Base-by-base conservation (phyloP, 2,329 filamentous ascomycete genomes). In the Cordyceps pruinosa region DNA sequence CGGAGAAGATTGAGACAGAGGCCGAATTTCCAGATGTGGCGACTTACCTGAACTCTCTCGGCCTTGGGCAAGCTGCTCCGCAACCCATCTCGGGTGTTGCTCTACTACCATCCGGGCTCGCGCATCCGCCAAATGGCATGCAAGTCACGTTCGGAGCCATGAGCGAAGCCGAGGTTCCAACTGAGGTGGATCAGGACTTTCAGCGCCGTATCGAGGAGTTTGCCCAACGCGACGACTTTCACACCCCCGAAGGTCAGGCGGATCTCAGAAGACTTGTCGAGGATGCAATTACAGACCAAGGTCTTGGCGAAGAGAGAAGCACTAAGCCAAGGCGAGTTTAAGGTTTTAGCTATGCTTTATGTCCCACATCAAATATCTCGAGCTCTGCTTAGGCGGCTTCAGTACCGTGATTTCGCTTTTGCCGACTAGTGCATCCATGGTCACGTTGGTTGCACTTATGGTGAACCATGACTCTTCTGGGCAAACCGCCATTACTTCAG, bases 201-300 rank as follows among this genome's bases (percentile, higher is more conserved):
- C 84, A 87, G 67, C 79, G 87, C 63, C 81, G 89, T 54, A 97
- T 99, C 67, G 91, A 97, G 66, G 88, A 96, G 71, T 74, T 99
- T 59, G 92, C 94, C 2, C 81, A 86, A 35, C 80, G 90, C 41
- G 85, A 88, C 25, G 91, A 97, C 67, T 96, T 97, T 66, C 79
- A 93, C 64, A 87, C 85, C 5, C 85, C 89, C 55, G 84, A 87
- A 59, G 89, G 88, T 4, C 94, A 99, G 72, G 81, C 80, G 23
- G 85, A 92, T 67, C 73, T 99, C 66, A 82, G 91, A 59, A 80
- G 83, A 62, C 75, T 99, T 59, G 85, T 99, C 6, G 82, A 87
- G 62, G 90, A 97, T 65, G 91, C 89, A 2, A 76, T 99, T 19
- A 73, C 80, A 25, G 89, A 85, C 1, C 79, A 89, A 55, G 82